phyloP scores from a whole-genome alignment of 2,329 filamentous ascomycete genomes.

The Dactylellina haptotyla region DNA sequence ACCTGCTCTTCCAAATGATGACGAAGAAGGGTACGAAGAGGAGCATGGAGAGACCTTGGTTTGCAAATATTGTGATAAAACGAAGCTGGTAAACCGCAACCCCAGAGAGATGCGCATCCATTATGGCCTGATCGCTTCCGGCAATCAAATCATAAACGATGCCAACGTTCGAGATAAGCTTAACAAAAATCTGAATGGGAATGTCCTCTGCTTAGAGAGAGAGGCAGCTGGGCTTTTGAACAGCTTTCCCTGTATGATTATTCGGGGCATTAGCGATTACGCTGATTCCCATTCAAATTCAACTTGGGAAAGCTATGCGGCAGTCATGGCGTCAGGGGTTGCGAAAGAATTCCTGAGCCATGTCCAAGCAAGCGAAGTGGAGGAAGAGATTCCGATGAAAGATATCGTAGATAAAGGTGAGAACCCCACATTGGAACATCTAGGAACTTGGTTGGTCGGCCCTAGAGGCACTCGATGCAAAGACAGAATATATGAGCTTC shows the following conservation, averaged over 20 bases:
- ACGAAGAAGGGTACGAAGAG: neutral
- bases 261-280: too few species aligned
- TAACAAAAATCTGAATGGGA: too few species aligned
- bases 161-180: too few species aligned
- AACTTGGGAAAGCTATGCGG: slow-evolving; percentile 2
- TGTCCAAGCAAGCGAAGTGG: neutral
- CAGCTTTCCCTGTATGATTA: too few species aligned
- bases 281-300: too few species aligned
- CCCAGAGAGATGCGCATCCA: neutral
- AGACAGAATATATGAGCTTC: neutral
- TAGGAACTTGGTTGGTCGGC: neutral
- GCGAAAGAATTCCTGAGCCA: slow-evolving; percentile 8
- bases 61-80: too few species aligned
- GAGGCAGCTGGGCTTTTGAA: too few species aligned
- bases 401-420: neutral
- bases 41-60: neutral
- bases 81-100: too few species aligned
- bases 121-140: too few species aligned
- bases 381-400: neutral
- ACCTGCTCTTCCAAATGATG: neutral
- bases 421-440: neutral
- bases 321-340: neutral
- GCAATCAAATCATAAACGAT: too few species aligned
- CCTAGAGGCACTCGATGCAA: neutral
- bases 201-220: too few species aligned